Evolutionary conservation across 345 rosid species (phyloP), one percentile per base, ranked within the genome.

Genomic region (Eutrema heterophyllum): DNA sequence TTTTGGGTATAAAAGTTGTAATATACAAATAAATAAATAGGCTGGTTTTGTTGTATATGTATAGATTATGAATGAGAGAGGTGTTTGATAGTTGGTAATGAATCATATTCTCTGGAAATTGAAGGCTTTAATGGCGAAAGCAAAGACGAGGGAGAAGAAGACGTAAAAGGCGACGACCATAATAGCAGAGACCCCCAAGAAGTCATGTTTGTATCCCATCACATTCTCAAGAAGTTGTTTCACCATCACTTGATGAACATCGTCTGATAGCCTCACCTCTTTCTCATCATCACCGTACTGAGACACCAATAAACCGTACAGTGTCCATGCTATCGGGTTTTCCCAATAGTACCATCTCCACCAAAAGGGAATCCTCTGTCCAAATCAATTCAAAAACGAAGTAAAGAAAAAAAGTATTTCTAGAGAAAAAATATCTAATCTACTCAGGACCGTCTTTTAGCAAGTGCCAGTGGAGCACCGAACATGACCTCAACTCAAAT

Each of bases 261-360:
- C 94, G 29, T 87, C 97, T 0, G 91, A 81, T 57, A 88, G 75
- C 79, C 68, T 87, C 80, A 95, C 86, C 15, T 36, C 64, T 60
- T 29, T 54, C 3, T 77, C 71, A 57, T 86, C 90, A 39, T 86
- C 89, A 2, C 92, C 96, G 18, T 88, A 92, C 50, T 95, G 99
- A 10, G 99, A 95, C 12, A 86, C 83, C 71, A 88, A 46, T 29
- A 95, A 90, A 51, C 99, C 98, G 58, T 95, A 92, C 14, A 92
- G 74, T 66, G 90, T 87, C 98, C 99, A 95, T 1, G 99, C 97
- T 12, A 95, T 72, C 0, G 98, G 99, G 75, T 95, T 92, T 63
- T 96, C 99, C 99, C 98, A 95, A 75, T 92, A 95, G 72, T 95
- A 95, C 99, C 99, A 95, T 80, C 99, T 88, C 99, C 98, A 90